Base-by-base conservation (phyloP, 1,284 basidiomycete genomes). In the Crocinoboletus sp. region DNA sequence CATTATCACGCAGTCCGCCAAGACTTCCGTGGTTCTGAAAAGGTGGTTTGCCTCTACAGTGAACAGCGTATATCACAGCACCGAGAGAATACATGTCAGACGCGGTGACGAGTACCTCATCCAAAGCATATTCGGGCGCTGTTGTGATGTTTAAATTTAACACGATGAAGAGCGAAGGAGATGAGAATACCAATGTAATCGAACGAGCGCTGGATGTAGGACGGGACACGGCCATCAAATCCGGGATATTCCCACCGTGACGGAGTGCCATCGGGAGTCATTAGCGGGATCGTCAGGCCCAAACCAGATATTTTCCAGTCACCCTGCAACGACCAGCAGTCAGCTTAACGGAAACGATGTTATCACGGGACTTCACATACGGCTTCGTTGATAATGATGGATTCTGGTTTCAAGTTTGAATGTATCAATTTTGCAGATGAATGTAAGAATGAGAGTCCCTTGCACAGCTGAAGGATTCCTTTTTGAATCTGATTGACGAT, bases 221-320 rank as follows among this genome's bases (percentile, higher is more conserved):
- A 68, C 0, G 93, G 89, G 19, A 91, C 68, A 36, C 84, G 75
- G 13, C 81, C 81, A 65, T 98, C 94, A 51, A 85, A 88, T 23
- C 90, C 86, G 0, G 94, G 94, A 58, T 90, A 95, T 50, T 89
- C 83, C 83, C 91, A 96, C 22, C 81, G 80, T 1, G 90, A 82
- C 0, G 84, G 73, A 5, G 77, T 72, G 1, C 91, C 93, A 51
- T 89, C 82, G 1, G 84, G 68, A 24, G 76, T 71, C 27, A 79
- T 69, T 3, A 98, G 71, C 2, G 89, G 78, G 13, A 94, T 93
- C 0, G 91, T 92, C 41, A 94, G 73, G 5, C 89, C 90, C 33
- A 98, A 77, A 0, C 94, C 94, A 12, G 88, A 85, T 38, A 99
- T 77, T 69, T 98, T 99, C 95, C 95, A 99, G 66, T 99, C 95